A percentile compares a stretch with the other conserved stretches of the same genome.
phyloP scores from a whole-genome alignment of 2,329 filamentous ascomycete species.

The Calonectria henricotiae region DNA sequence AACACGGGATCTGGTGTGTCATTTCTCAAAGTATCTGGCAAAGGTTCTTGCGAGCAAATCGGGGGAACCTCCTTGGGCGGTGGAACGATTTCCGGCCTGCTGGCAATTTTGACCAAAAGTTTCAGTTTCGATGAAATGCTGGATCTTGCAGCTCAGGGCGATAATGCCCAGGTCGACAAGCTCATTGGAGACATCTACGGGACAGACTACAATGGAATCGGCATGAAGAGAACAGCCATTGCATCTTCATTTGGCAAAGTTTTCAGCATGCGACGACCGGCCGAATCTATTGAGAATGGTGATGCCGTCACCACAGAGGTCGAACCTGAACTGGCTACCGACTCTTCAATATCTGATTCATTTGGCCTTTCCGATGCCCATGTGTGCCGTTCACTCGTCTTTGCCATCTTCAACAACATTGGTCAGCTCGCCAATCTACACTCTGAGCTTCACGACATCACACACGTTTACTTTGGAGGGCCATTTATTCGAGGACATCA shows the following conservation, averaged over 20 bases:
- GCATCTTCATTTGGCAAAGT: slow-evolving; percentile 98
- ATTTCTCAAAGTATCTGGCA: slow-evolving; percentile 96
- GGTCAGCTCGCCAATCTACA: slow-evolving; percentile 98
- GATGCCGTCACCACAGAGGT: slow-evolving; percentile 71
- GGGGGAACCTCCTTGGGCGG: slow-evolving; percentile 96
- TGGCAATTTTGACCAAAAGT: slow-evolving; percentile 93
- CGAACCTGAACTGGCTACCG: slow-evolving; percentile 31
- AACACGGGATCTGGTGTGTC: slow-evolving; percentile 98
- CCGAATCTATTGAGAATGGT: slow-evolving; percentile 85
- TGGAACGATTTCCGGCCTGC: slow-evolving; percentile 96
- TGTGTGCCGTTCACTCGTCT: slow-evolving; percentile 93
- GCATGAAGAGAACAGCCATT: slow-evolving; percentile 94
- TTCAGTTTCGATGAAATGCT: slow-evolving; percentile 98
- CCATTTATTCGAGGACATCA: slow-evolving; percentile 96
- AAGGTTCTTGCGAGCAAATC: slow-evolving; percentile 88
- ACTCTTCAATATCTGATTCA: neutral
- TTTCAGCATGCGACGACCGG: slow-evolving; percentile 90
- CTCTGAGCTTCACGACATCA: slow-evolving; percentile 91
- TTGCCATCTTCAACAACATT: slow-evolving; percentile 98
- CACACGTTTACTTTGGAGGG: slow-evolving; percentile 97
- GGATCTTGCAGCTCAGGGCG: slow-evolving; percentile 88
- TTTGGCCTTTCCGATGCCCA: slow-evolving; percentile 80
- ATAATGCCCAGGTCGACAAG: slow-evolving; percentile 96
- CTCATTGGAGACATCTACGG: slow-evolving; percentile 99
- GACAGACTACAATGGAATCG: slow-evolving; percentile 95